Evolutionary conservation across 192 early-diverging fungal genomes (phyloP).

Genomic region (Geranomyces variabilis): DNA sequence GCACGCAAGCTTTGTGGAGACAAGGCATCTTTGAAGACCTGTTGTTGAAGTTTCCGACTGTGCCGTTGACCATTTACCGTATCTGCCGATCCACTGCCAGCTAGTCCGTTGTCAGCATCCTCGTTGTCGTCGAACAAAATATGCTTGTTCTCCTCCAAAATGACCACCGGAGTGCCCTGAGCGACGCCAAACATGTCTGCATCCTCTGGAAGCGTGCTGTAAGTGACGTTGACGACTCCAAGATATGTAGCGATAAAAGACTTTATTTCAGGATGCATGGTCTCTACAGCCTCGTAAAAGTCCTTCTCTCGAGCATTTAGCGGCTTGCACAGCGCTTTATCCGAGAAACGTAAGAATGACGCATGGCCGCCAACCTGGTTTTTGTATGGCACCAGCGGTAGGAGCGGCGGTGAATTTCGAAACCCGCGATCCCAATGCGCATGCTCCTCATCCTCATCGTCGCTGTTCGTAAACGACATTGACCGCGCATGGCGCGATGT

Average conservation of each 20-base stretch:
- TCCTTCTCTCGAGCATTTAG: conserved; percentile 77
- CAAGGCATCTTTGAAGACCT: conserved; percentile 88
- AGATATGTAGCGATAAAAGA: conserved; percentile 91
- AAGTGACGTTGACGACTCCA: conserved; percentile 92
- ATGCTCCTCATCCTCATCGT: conserved; percentile 36
- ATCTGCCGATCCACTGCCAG: conserved; percentile 14
- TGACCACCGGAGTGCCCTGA: conserved; percentile 72
- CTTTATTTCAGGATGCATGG: conserved; percentile 74
- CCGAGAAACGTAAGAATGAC: conserved; percentile 92
- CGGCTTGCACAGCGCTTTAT: conserved; percentile 96
- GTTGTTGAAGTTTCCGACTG: conserved; percentile 80
- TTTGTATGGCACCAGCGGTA: conserved; percentile 58
- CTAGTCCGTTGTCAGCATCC: conserved; percentile 22
- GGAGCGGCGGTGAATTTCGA: conserved; percentile 35
- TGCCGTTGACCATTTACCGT: conserved; percentile 42
- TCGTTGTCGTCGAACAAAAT: conserved; percentile 55
- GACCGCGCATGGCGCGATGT: conserved; percentile 27
- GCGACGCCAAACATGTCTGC: conserved; percentile 40
- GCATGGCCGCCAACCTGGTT: conserved; percentile 90
- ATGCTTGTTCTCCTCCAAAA: conserved; percentile 89
- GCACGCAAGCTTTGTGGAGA: conserved; percentile 81
- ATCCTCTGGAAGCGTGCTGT: conserved; percentile 26
- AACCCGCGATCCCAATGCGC: conserved; percentile 9
- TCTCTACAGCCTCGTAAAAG: conserved; percentile 89
- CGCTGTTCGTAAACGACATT: conserved; percentile 38